A percentile compares a stretch with the other conserved stretches of the same genome.
phyloP scores from a whole-genome alignment of 2,329 filamentous ascomycete genomes.

The Phoma sp. region DNA sequence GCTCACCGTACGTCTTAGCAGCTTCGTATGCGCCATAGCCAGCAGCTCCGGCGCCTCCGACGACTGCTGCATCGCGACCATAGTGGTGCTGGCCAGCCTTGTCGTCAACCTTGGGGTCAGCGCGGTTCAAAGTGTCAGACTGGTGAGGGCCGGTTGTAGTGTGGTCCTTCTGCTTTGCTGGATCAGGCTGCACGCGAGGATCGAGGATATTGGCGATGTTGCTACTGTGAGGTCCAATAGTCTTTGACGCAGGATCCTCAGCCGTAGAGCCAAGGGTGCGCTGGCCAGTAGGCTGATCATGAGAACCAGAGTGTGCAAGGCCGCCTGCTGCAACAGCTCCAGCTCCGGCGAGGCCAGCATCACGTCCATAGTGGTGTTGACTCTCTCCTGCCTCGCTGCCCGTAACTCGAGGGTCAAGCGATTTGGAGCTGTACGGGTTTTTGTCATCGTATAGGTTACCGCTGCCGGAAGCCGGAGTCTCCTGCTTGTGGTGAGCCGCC shows the following conservation, averaged over 20 bases:
- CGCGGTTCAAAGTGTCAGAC: constrained; percentile 35
- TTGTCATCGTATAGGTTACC: constrained; percentile 25
- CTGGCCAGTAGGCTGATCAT: constrained; percentile 26
- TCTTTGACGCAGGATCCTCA: constrained; percentile 36
- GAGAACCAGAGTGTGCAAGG: constrained; percentile 24
- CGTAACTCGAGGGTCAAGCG: constrained; percentile 39
- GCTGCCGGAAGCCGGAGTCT: constrained; percentile 18
- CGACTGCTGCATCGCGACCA: constrained; percentile 37
- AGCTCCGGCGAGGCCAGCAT: constrained; percentile 26
- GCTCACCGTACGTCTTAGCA: constrained; percentile 36
- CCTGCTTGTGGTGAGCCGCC: constrained; percentile 23
- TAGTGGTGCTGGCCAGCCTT: constrained; percentile 31
- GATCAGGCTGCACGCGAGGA: constrained; percentile 40
- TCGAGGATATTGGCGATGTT: constrained; percentile 45
- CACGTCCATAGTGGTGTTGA: constrained; percentile 28
- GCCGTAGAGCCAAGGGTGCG: constrained; percentile 28
- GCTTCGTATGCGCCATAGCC: constrained; percentile 46
- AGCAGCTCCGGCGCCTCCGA: constrained; percentile 40
- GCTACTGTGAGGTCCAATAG: constrained; percentile 40
- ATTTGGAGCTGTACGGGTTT: constrained; percentile 36
- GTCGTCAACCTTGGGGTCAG: constrained; percentile 36
- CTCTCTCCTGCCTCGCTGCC: no score
- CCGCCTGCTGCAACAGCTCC: constrained; percentile 13
- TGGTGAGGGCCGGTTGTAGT: constrained; percentile 37
- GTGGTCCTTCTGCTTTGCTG: constrained; percentile 37